Evolutionary conservation across 108 stramenopile species (phyloP).

Genomic region (Cyclotella kingstonii): DNA sequence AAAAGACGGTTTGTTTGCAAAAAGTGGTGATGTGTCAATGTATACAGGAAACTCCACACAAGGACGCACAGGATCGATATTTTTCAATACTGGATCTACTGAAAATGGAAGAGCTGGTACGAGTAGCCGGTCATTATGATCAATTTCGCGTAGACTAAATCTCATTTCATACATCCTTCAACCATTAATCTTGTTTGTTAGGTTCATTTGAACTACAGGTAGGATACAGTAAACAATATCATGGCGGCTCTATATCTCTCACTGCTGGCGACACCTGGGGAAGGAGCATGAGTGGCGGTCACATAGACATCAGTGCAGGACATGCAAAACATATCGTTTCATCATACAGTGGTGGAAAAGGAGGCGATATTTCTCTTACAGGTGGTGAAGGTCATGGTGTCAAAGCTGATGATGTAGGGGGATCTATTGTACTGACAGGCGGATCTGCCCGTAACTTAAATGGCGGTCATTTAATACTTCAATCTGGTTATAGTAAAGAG

Average conservation of each 20-base stretch:
- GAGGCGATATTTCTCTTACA: constrained; percentile 9
- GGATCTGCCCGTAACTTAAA: constrained; percentile 10
- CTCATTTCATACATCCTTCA: not conserved
- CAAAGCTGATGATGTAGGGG: constrained; percentile 12
- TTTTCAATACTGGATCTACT: constrained; percentile 9
- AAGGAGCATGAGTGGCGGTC: too few species aligned
- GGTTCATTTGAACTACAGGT: too few species aligned
- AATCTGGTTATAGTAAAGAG: constrained; percentile 20
- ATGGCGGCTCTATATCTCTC: too few species aligned
- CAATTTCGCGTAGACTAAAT: too few species aligned
- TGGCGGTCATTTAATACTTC: constrained; percentile 18
- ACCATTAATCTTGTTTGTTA: not conserved
- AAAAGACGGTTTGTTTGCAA: constrained; percentile 1
- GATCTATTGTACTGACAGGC: constrained; percentile 4
- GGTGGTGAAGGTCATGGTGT: constrained; percentile 9
- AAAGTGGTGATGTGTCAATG: constrained; percentile 18
- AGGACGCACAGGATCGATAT: constrained; percentile 16
- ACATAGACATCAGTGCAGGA: too few species aligned
- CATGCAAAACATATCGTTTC: too few species aligned
- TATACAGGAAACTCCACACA: not conserved
- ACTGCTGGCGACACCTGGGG: too few species aligned
- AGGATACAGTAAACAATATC: too few species aligned
- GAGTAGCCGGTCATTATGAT: not conserved
- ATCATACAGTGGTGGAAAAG: constrained; percentile 12
- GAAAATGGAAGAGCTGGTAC: constrained; percentile 13